phyloP scores from a whole-genome alignment of 1,139 yeast species.

The Debaryomyces psychrophilus region DNA sequence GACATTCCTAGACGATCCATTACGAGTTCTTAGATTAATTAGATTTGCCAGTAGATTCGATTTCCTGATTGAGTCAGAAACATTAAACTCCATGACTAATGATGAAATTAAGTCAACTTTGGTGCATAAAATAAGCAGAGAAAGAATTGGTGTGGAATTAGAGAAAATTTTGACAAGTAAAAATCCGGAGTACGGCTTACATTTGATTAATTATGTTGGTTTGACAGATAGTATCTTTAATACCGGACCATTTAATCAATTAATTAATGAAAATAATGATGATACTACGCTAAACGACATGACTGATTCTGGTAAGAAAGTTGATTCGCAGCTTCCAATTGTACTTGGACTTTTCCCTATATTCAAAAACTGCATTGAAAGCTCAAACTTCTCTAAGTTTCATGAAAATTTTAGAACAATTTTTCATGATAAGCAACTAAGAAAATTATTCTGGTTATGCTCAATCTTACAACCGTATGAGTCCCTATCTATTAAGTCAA shows the following conservation, averaged over 20 bases:
- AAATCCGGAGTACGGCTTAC: constrained; percentile 67
- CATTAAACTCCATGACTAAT: constrained; percentile 68
- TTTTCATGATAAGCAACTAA: constrained; percentile 23
- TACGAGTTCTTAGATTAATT: constrained; percentile 79
- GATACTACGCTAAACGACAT: constrained; percentile 5
- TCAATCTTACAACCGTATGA: constrained; percentile 55
- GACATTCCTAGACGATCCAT: constrained; percentile 92
- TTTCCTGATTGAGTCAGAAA: constrained; percentile 62
- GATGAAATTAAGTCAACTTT: constrained; percentile 61
- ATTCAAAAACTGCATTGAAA: constrained; percentile 19
- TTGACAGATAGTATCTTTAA: constrained; percentile 64
- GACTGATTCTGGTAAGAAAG: constrained; percentile 6
- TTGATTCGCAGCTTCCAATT: constrained; percentile 20
- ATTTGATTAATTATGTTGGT: constrained; percentile 55
- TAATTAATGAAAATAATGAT: constrained; percentile 25
- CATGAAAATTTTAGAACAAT: constrained; percentile 15
- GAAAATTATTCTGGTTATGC: constrained; percentile 50
- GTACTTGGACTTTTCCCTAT: constrained; percentile 26
- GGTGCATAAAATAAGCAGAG: constrained; percentile 77
- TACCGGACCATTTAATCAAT: constrained; percentile 33
- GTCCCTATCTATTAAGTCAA: constrained; percentile 36
- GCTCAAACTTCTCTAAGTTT: constrained; percentile 10
- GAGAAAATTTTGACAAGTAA: constrained; percentile 69
- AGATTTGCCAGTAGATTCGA: constrained; percentile 83
- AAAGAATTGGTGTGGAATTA: constrained; percentile 86